phyloP scores from a whole-genome alignment of 805 yeast species.

The Alloascoidea hylecoeti region DNA sequence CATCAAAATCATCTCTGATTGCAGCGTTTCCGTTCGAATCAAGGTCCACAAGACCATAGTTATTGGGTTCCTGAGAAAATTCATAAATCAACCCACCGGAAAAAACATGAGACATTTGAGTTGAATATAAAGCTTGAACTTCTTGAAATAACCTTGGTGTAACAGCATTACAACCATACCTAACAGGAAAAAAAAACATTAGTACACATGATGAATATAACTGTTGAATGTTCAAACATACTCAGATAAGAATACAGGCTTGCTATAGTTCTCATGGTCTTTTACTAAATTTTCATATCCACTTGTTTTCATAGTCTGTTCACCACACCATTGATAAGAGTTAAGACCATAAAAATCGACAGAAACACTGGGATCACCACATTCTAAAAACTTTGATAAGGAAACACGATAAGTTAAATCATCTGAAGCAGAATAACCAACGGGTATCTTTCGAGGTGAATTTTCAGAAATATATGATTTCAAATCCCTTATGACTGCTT shows the following conservation, averaged over 20 bases:
- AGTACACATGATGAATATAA: too few relatives aligned
- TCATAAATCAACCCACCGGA: constrained; percentile 94
- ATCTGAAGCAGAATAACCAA: constrained; percentile 95
- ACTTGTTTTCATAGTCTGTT: constrained; percentile 42
- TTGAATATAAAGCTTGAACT: constrained; percentile 56
- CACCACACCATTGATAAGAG: constrained; percentile 91
- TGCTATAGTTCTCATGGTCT: constrained; percentile 19
- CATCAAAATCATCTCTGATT: neutral
- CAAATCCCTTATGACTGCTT: constrained; percentile 89
- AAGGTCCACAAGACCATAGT: constrained; percentile 72
- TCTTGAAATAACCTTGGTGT: constrained; percentile 80
- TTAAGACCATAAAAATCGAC: constrained; percentile 86
- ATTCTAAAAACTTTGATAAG: constrained; percentile 69
- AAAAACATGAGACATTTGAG: constrained; percentile 36
- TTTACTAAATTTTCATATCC: constrained; percentile 54
- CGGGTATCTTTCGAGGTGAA: constrained; percentile 69
- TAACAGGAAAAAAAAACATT: too few relatives aligned
- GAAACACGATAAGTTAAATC: constrained; percentile 54
- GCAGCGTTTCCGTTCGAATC: constrained; percentile 9
- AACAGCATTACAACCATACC: constrained; percentile 72
- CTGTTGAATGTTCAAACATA: too few relatives aligned
- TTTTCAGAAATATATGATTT: constrained; percentile 62
- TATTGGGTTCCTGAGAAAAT: constrained; percentile 63
- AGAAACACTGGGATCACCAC: constrained; percentile 36
- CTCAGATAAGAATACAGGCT: neutral